Evolutionary conservation across 2,329 filamentous ascomycete species (phyloP), one percentile per base, ranked within the genome.

Genomic region (Beauveria sp.): DNA sequence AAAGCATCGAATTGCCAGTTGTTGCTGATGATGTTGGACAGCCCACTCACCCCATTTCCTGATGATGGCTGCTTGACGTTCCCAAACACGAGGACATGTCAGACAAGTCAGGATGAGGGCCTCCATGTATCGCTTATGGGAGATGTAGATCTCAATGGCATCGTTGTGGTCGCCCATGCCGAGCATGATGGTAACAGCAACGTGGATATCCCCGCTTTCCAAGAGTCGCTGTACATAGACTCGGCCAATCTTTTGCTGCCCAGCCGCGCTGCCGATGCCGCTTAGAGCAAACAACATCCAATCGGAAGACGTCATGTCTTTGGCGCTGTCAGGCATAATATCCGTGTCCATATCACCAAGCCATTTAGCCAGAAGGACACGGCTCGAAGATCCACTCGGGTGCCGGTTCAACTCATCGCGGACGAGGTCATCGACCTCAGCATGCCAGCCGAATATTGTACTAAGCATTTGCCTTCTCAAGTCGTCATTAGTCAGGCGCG

Each of bases 281-380:
- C 91, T 96, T 56, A 99, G 76, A 12, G 94, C 93, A 41, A 99
- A 78, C 62, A 97, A 77, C 91, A 99, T 97, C 94, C 94, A 99
- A 73, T 97, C 94, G 0, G 91, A 90, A 2, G 90, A 91, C 10
- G 91, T 93, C 83, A 94, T 92, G n/a, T 90, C 88, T 66, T 93
- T 86, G 0, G 91, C 89, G 48, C 85, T 90, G 2, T 90, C 85
- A 12, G 86, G 83, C 83, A 96, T 90, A 46, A 91, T 82, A 68
- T 96, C 91, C 0, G 88, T 83, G 62, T 91, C 87, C 43, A 91
- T 85, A 64, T 96, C 90, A 16, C 92, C 92, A 0, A 99, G 83
- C 94, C 94, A 99, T 73, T 96, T 96, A 1, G 91, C 83, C 5
- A 99, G 81, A 44, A 97, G 81, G 56, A 97, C 90, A 14, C 89